Percentiles rank a stretch among this genome's conserved stretches.
Evolutionary conservation across 108 stramenopile species (phyloP).

Genomic region (Chaetoceros tenuissimus): DNA sequence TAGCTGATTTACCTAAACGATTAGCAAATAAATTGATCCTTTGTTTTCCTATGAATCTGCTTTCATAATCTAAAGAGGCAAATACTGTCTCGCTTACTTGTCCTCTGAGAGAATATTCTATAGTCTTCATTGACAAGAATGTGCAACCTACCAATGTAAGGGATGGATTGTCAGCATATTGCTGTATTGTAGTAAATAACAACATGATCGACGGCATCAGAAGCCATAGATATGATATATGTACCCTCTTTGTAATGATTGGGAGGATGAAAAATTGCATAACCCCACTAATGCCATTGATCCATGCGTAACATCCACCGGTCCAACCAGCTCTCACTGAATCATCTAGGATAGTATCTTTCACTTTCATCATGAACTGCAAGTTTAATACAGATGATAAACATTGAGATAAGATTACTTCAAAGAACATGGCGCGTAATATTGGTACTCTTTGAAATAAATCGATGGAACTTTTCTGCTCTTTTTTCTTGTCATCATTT

Average conservation of each 20-base stretch:
- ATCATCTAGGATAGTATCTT: conserved; percentile 39
- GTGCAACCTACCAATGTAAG: conserved; percentile 21
- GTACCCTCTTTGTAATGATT: conserved; percentile 15
- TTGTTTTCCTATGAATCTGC: conserved; percentile 49
- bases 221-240: conserved; percentile 32
- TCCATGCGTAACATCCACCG: conserved; percentile 28
- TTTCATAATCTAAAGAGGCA: conserved; percentile 49
- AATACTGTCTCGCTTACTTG: conserved; percentile 47
- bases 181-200: conserved; percentile 6
- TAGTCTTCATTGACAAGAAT: conserved; percentile 40
- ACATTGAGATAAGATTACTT: conserved; percentile 44
- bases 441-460: conserved; percentile 43
- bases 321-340: conserved; percentile 38
- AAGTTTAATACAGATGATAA: conserved; percentile 42
- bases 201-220: conserved; percentile 43
- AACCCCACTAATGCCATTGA: conserved; percentile 41
- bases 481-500: not conserved
- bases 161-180: conserved; percentile 5
- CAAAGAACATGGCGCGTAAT: conserved; percentile 34
- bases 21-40: conserved; percentile 42
- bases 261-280: conserved; percentile 55
- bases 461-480: not conserved
- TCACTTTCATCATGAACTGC: conserved; percentile 38
- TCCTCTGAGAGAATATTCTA: conserved; percentile 48
- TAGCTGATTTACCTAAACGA: conserved; percentile 44